Evolutionary conservation across 2,329 filamentous ascomycete species (phyloP).

Genomic region (Septoria linicola): DNA sequence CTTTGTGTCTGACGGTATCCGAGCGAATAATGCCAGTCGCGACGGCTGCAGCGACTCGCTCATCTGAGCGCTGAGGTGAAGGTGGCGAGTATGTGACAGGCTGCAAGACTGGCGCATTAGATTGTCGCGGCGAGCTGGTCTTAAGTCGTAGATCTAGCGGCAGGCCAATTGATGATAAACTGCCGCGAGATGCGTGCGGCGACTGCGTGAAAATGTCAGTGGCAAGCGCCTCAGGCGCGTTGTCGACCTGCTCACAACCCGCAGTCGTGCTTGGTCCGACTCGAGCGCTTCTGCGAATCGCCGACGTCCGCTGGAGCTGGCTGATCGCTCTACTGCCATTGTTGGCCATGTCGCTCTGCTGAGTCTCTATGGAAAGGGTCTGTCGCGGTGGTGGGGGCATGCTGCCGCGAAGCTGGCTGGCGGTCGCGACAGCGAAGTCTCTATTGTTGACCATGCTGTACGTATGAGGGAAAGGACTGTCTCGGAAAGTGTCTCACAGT

Average conservation of each 20-base stretch:
- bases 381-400: background rate
- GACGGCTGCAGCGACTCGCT: conserved; percentile 7
- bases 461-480: background rate
- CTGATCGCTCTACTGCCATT: conserved; percentile 7
- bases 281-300: conserved; percentile 17
- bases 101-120: conserved; percentile 11
- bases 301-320: conserved; percentile 13
- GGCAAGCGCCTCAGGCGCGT: conserved; percentile 5
- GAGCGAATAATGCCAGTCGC: conserved; percentile 7
- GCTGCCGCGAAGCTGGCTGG: conserved; percentile 2
- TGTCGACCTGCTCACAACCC: conserved; percentile 8
- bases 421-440: conserved; percentile 13
- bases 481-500: conserved; percentile 13
- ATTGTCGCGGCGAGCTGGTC: background rate
- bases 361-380: background rate
- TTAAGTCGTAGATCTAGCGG: conserved; percentile 8
- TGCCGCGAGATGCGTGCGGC: conserved; percentile 18
- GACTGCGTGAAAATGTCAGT: conserved; percentile 25
- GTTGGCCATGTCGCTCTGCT: conserved; percentile 10
- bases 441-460: conserved; percentile 2
- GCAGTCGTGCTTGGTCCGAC: conserved; percentile 20
- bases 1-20: conserved; percentile 9
- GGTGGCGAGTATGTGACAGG: conserved; percentile 18
- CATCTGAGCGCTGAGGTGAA: conserved; percentile 1
- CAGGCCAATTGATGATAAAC: conserved; percentile 13